Percentiles rank a stretch among this genome's conserved stretches.
These are phyloP conservation scores for Gossypium schwendimanii DNA, from an alignment of 441 rosid species.

Conservation along the genomic window DNA sequence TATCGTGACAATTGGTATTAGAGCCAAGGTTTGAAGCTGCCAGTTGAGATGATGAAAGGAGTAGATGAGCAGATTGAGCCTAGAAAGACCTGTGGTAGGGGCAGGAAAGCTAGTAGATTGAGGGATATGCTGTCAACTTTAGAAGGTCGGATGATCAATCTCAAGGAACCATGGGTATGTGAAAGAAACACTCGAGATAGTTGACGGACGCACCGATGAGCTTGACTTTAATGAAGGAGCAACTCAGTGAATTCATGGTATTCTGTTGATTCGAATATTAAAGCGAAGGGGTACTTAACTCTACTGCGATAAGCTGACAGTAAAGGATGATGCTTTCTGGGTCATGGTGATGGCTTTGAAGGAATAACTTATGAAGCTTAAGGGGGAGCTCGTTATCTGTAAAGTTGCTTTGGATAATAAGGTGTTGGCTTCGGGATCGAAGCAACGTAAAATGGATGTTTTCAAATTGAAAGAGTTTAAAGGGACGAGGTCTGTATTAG, in stretches of 20 bases:
- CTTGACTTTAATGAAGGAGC: neutral
- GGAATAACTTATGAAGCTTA: neutral
- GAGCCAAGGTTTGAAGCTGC: neutral
- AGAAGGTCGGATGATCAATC: neutral
- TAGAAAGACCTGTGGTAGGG: neutral
- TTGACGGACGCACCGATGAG: no score
- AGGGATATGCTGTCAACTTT: neutral
- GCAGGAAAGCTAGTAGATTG: neutral
- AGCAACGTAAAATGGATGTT: neutral
- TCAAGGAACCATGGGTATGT: neutral
- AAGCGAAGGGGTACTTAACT: neutral
- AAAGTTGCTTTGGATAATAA: neutral
- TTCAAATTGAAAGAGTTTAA: no score
- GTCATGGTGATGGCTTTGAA: neutral
- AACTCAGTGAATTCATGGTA: neutral
- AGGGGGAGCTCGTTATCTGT: neutral
- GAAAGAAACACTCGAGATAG: neutral
- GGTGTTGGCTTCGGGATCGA: neutral
- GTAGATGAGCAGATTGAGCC: neutral
- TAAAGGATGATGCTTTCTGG: neutral
- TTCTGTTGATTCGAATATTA: neutral
- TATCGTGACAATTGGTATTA: neutral
- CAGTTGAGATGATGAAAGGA: neutral
- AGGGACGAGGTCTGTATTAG: neutral
- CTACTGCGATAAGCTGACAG: no score